These are phyloP conservation scores for Didymella keratinophila DNA, from an alignment of 2,329 filamentous ascomycete species.

Conservation along the genomic window DNA sequence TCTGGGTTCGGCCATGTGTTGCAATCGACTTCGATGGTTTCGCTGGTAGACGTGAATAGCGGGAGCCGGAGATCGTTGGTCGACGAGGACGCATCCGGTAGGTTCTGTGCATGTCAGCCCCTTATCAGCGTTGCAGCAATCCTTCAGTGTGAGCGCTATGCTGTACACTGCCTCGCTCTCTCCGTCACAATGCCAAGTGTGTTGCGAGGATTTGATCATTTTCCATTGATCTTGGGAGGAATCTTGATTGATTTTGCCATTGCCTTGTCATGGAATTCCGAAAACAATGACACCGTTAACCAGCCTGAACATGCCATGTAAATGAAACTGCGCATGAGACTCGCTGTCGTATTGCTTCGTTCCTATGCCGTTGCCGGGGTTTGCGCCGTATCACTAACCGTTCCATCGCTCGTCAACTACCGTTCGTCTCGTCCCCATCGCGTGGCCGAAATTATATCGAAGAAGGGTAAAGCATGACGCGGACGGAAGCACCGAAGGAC, in stretches of 20 bases:
- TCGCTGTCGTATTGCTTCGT: conserved; percentile 37
- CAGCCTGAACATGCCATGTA: conserved; percentile 50
- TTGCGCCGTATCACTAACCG: conserved; percentile 40
- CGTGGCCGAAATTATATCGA: conserved; percentile 76
- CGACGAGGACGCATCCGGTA: too few relatives aligned
- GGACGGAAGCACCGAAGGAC: conserved; percentile 86
- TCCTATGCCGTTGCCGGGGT: conserved; percentile 39
- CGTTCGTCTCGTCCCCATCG: conserved; percentile 36
- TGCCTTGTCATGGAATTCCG: conserved; percentile 48
- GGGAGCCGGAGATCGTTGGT: too few relatives aligned
- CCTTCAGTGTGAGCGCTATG: neutral
- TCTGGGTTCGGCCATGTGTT: too few relatives aligned
- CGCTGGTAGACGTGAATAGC: too few relatives aligned
- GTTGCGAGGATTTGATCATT: conserved; percentile 39
- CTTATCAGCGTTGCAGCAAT: neutral
- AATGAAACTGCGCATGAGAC: conserved; percentile 45
- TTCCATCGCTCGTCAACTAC: conserved; percentile 37
- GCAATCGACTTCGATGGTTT: too few relatives aligned
- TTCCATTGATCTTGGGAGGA: conserved; percentile 50
- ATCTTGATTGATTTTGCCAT: conserved; percentile 50
- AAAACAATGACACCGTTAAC: conserved; percentile 50
- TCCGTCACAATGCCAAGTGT: conserved; percentile 19
- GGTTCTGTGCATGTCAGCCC: neutral
- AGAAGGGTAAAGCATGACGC: conserved; percentile 97
- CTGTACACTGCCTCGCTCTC: neutral